Evolutionary conservation across 208 protist genomes (phyloP), one percentile per base, ranked within the genome.

Genomic region (Leishmania turanica): DNA sequence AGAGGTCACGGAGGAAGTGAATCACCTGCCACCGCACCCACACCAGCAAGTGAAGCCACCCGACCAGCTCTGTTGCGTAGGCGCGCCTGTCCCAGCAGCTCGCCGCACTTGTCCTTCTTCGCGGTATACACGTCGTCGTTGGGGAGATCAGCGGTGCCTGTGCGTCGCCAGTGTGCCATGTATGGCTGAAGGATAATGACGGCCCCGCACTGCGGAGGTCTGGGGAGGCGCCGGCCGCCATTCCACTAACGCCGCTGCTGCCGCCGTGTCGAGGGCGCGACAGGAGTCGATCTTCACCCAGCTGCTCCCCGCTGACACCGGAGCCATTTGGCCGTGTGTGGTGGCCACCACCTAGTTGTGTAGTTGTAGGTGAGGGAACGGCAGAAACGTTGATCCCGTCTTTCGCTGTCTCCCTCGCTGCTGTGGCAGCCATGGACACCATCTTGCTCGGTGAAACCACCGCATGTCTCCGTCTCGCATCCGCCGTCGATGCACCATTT

Each of bases 41-140:
- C 62, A 92, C 80, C 27, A 93, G 42, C 65, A 95, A 62, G 74
- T 92, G 83, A 49, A 95, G 75, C 91, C 91, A 95, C 24, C 91
- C 87, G 0, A 80, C 75, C 21, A 95, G 80, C 68, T 95, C 89
- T 42, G 75, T 54, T 11, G 71, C 77, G 64, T 81, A 81, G 49
- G 40, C 71, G 5, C 78, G 77, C 19, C 56, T 77, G 42, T 81
- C 81, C 62, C 70, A 78, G 49, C 71, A 65, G 21, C 21, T 40
- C 71, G 75, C 37, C 37, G 11, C 76, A 42, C 53, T 78, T 17
- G 77, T 19, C 56, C 19, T 17, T 62, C 15, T 6, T n/a, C 5
- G 31, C 56, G 56, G 56, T 21, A 6, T 9, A 45, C 49, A 34
- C 24, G 6, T 31, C 3, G 47, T 21, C 19, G 34, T 8, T 49